A percentile compares a stretch with the other conserved stretches of the same genome.
phyloP scores from a whole-genome alignment of 371 early-diverging fungal species.

The Mycotypha africana region DNA sequence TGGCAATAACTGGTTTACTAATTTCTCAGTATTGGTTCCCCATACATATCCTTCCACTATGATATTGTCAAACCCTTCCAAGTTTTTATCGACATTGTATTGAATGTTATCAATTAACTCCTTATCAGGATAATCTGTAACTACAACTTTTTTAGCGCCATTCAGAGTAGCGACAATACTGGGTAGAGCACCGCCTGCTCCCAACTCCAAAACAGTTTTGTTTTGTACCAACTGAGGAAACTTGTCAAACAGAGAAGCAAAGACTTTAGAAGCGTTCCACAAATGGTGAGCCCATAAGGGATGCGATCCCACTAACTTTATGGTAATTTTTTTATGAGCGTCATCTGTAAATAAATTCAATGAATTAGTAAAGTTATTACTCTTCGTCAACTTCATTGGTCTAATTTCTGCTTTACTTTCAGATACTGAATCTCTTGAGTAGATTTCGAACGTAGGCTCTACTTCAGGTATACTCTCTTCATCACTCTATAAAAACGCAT shows the following conservation, averaged over 20 bases:
- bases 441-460: constrained; percentile 48
- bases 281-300: constrained; percentile 88
- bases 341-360: background rate
- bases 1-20: constrained; percentile 33
- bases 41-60: constrained; percentile 73
- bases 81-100: constrained; percentile 55
- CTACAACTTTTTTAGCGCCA: constrained; percentile 71
- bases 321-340: constrained; percentile 25
- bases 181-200: constrained; percentile 89
- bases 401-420: background rate
- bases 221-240: constrained; percentile 49
- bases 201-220: constrained; percentile 82
- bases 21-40: constrained; percentile 65
- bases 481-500: no score
- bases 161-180: constrained; percentile 71
- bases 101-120: constrained; percentile 75
- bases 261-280: constrained; percentile 87
- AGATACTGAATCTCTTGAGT: constrained; percentile 26
- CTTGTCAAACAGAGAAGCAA: constrained; percentile 74
- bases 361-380: background rate
- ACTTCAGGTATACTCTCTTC: constrained; percentile 37
- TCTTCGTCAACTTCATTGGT: no score
- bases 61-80: background rate
- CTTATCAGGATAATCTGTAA: constrained; percentile 90
- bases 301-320: constrained; percentile 73